Evolutionary conservation across 495 filamentous ascomycete species (phyloP), one percentile per base, ranked within the genome.

Genomic region (Articulospora tetracladia): DNA sequence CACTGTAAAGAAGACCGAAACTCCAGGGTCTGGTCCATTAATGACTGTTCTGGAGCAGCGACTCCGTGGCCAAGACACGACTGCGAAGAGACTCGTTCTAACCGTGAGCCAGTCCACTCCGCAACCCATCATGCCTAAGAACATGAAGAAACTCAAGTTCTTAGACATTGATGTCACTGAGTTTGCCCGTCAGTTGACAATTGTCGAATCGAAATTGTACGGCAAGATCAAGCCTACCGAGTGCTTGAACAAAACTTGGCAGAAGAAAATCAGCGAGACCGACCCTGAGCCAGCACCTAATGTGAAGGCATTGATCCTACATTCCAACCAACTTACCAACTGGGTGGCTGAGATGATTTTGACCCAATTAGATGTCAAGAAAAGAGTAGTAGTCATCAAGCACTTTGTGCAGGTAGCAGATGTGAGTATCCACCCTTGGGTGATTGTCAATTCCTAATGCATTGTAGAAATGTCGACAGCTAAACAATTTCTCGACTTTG

Each of bases 271-370:
- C 53, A 78, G 73, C 17, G 83, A 90, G 20, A 87, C 84, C 51
- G 93, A 95, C 61, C 83, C 88, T 0, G 94, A 98, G 68, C 93
- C 93, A 11, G 92, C 95, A 26, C 80, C 91, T 1, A 98, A 98
- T 69, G 92, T 98, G 62, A 96, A 97, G 71, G 88, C 92, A 12
- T 79, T 98, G 60, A 98, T 98, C 74, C 79, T 98, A 46, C 94
- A 98, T 71, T 97, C 95, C 0, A 98, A 98, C 64, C 93, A 97
- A 72, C 83, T 98, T 73, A 98, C 94, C 20, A 98, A 98, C 72
- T 98, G 95, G 95, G 94, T 98, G 55, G 94, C 94, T n/a, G 93
- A 98, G 72, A 98, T 98, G 94, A 98, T 98, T 65, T 77, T 98
- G 66, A 91, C 85, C 2, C 95, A 98, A 71, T 79, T 83, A 30